Evolutionary conservation across 768 basidiomycete species (phyloP), one percentile per base, ranked within the genome.

Genomic region (Suillus cothurnatus): DNA sequence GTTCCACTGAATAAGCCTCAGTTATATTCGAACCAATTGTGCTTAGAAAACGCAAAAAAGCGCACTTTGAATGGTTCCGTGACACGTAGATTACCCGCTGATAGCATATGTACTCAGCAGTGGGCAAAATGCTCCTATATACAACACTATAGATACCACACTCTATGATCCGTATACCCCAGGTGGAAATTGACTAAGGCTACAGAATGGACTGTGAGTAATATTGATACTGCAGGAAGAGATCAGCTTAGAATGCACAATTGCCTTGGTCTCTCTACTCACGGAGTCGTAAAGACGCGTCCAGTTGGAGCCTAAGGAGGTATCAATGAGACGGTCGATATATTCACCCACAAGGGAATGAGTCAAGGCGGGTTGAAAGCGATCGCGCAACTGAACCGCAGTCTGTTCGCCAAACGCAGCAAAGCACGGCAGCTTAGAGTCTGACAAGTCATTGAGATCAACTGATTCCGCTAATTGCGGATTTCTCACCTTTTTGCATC

Each of bases 271-370:
- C 19, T 38, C 7, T 32, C 47, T 38, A 72, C 90, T 72, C 72
- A 94, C 93, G 66, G 94, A 97, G 77, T 99, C 97, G 74, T 99
- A 99, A 39, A 99, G 77, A 69, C 95, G 84, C 43, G 97, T 99
- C 91, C 96, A 99, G 67, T 93, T 89, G 38, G 94, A 96, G 15
- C 94, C 95, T 55, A 97, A 79, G 0, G 96, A 97, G 62, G 85
- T 91, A 67, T 97, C 90, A 67, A 99, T 92, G 53, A 99, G 81
- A 56, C 89, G 82, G 68, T 98, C 94, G n/a, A 97, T 84, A 72
- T 97, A 88, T 41, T 95, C 93, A 50, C 89, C 94, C 34, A 96
- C 90, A 41, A 92, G 83, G 50, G 82, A 85, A 68, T 96, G 93
- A 0, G 95, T 95, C 38, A 98, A 81, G 4, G 89, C 88, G 34